Conservation (phyloP, 2,329 filamentous ascomycete species). For the Xylariaceae sp. region DNA sequence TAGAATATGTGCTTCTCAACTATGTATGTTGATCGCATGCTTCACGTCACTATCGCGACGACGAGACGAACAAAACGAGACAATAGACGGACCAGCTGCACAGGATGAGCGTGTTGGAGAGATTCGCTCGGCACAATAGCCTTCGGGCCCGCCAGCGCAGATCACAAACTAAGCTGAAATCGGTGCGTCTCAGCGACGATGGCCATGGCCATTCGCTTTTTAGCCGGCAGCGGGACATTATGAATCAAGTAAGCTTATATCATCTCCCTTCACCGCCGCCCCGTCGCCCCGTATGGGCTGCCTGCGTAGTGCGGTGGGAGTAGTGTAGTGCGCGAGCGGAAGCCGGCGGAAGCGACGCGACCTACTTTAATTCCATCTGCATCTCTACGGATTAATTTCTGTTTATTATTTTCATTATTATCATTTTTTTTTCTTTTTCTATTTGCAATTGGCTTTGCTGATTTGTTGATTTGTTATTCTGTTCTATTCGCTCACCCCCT, state of each 20-base stretch:
- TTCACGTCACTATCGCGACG: background rate
- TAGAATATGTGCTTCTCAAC: no score
- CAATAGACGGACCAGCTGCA: background rate
- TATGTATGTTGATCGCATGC: no score
- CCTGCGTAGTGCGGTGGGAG: no score
- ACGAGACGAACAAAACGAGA: background rate
- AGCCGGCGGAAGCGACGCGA: no score
- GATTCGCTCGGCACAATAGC: constrained; percentile 25
- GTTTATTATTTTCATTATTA: no score
- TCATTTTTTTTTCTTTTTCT: no score
- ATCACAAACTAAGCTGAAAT: constrained; percentile 22
- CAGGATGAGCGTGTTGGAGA: constrained; percentile 28
- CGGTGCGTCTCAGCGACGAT: constrained; percentile 25
- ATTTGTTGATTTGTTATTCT: no score
- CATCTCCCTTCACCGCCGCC: constrained; percentile 2
- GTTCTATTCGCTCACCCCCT: no score
- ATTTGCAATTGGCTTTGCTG: no score
- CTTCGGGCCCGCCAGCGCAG: constrained; percentile 19
- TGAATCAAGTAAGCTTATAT: constrained; percentile 27
- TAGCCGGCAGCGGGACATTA: constrained; percentile 26
- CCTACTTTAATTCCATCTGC: no score
- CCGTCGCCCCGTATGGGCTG: no score
- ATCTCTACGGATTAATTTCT: no score
- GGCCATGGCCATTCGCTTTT: constrained; percentile 21
- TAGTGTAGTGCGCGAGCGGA: background rate